A percentile compares a stretch with the other conserved stretches of the same genome.
phyloP scores from a whole-genome alignment of 2,329 filamentous ascomycete genomes.

The Septoria linicola region DNA sequence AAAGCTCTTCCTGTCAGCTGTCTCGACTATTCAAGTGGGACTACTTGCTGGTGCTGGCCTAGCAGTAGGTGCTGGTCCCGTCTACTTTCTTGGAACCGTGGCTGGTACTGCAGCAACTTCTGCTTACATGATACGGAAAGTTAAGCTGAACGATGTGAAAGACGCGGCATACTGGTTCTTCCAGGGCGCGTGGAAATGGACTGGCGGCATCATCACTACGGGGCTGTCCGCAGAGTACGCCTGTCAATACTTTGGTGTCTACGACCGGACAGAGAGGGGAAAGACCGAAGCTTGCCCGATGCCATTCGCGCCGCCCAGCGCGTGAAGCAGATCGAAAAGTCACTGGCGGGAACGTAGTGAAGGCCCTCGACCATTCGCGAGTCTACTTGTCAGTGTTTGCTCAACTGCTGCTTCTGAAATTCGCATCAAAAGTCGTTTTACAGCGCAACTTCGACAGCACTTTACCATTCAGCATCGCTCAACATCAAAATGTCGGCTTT shows the following conservation, averaged over 20 bases:
- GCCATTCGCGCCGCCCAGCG: slow-evolving; percentile 3
- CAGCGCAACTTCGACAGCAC: too few species aligned
- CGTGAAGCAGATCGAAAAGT: background rate
- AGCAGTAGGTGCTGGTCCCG: slow-evolving; percentile 58
- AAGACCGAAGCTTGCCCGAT: background rate
- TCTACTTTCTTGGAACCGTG: slow-evolving; percentile 59
- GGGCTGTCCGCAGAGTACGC: slow-evolving; percentile 58
- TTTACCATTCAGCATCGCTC: too few species aligned
- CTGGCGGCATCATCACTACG: slow-evolving; percentile 58
- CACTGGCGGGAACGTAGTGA: too few species aligned
- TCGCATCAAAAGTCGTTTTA: too few species aligned
- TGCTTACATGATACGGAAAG: slow-evolving; percentile 59
- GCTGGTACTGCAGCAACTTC: slow-evolving; percentile 57
- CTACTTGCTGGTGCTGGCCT: slow-evolving; percentile 69
- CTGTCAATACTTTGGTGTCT: slow-evolving; percentile 19
- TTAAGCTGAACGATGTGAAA: slow-evolving; percentile 56
- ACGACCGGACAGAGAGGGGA: slow-evolving; percentile 7
- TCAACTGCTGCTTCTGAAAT: too few species aligned
- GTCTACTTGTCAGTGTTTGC: too few species aligned
- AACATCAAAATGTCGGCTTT: too few species aligned
- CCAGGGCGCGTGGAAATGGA: slow-evolving; percentile 58
- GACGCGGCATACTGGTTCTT: slow-evolving; percentile 67
- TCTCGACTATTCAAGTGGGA: slow-evolving; percentile 67
- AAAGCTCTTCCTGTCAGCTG: slow-evolving; percentile 69
- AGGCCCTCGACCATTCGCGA: too few species aligned